These are phyloP conservation scores for Dicorynia guianensis DNA, from an alignment of 306 rosid species.

Conservation along the genomic window DNA sequence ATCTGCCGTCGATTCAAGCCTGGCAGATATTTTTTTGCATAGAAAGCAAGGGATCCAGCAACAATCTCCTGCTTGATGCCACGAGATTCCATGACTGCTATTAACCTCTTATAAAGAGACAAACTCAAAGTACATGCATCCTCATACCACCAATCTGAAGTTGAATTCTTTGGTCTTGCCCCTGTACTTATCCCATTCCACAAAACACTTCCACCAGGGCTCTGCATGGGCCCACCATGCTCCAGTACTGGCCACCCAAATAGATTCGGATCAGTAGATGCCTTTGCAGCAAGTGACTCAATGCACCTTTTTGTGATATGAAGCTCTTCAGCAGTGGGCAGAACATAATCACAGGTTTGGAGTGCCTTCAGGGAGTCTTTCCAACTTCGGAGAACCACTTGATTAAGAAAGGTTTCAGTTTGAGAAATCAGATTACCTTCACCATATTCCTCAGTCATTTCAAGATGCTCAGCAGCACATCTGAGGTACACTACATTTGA, in stretches of 20 bases:
- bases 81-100: slow-evolving; percentile 86
- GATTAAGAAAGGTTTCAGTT: slow-evolving; percentile 79
- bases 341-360: slow-evolving; percentile 77
- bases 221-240: slow-evolving; percentile 97
- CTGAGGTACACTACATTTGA: slow-evolving; percentile 87
- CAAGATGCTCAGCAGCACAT: slow-evolving; percentile 90
- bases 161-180: slow-evolving; percentile 85
- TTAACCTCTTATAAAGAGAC: slow-evolving; percentile 79
- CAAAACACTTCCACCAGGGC: slow-evolving; percentile 98
- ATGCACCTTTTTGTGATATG: slow-evolving; percentile 85
- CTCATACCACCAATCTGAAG: slow-evolving; percentile 96
- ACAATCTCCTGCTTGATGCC: slow-evolving; percentile 81
- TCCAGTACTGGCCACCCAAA: slow-evolving; percentile 97
- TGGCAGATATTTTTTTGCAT: slow-evolving; percentile 83
- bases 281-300: slow-evolving; percentile 86
- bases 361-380: slow-evolving; percentile 91
- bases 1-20: slow-evolving; percentile 86
- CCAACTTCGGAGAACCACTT: slow-evolving; percentile 87
- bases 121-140: slow-evolving; percentile 79
- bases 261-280: slow-evolving; percentile 90
- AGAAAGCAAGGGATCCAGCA: slow-evolving; percentile 86
- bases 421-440: slow-evolving; percentile 82
- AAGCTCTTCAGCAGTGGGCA: slow-evolving; percentile 70
- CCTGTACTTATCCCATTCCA: slow-evolving; percentile 99
- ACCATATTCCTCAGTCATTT: slow-evolving; percentile 94